phyloP scores from a whole-genome alignment of 176 grass and related monocot genomes.

The Aegilops tauschii region DNA sequence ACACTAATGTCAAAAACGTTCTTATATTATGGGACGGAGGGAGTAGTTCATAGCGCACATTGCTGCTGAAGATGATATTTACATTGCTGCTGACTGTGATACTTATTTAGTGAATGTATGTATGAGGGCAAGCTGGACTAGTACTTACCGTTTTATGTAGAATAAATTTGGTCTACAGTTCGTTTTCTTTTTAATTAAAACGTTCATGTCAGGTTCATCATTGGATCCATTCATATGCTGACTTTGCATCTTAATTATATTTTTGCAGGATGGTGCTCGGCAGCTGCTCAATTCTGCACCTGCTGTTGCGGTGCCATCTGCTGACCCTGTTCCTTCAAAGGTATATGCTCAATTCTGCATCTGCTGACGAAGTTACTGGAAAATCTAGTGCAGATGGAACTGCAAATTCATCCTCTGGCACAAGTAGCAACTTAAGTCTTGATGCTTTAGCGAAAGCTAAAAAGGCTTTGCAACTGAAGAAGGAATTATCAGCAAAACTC shows the following conservation, averaged over 20 bases:
- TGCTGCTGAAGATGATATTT: too few relatives aligned
- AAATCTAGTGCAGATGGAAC: constrained; percentile 99
- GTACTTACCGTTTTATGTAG: too few relatives aligned
- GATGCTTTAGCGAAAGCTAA: constrained; percentile 99
- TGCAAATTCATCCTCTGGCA: constrained; percentile 58
- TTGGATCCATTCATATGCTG: constrained; percentile 21
- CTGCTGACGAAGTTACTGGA: constrained; percentile 83
- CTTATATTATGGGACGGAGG: too few relatives aligned
- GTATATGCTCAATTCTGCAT: constrained; percentile 38
- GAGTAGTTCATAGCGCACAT: too few relatives aligned
- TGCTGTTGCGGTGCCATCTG: constrained; percentile 35
- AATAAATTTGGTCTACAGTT: background rate
- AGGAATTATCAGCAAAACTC: constrained; percentile 77
- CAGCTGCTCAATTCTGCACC: constrained; percentile 33
- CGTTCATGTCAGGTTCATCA: background rate
- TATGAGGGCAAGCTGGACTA: background rate
- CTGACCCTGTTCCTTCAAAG: constrained; percentile 54
- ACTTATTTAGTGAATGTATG: background rate
- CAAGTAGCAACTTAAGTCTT: constrained; percentile 74
- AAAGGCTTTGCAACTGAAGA: constrained; percentile 91
- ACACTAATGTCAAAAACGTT: too few relatives aligned
- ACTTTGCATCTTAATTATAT: background rate
- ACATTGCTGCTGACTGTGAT: background rate
- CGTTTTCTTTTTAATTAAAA: background rate
- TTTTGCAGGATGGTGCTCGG: too few relatives aligned